Conservation (phyloP, 805 yeast genomes). For the Saccharomycopsis schoenii region DNA sequence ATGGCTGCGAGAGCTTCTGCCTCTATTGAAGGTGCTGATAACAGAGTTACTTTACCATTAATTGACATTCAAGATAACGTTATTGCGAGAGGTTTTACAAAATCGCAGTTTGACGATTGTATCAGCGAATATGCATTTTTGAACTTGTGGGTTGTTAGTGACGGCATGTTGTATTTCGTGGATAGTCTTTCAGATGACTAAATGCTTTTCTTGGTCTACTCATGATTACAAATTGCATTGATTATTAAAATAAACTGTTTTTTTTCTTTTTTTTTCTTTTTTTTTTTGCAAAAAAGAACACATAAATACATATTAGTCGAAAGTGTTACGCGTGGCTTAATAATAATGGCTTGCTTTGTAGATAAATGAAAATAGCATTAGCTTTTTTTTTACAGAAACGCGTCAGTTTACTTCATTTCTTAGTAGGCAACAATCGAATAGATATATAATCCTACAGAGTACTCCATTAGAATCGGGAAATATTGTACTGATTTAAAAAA, state of each 20-base stretch:
- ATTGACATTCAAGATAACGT: constrained; percentile 50
- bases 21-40: constrained; percentile 24
- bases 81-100: constrained; percentile 75
- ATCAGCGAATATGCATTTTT: constrained; percentile 61
- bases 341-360: too few relatives aligned
- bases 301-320: neutral
- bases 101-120: constrained; percentile 66
- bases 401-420: too few relatives aligned
- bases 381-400: too few relatives aligned
- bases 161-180: constrained; percentile 12
- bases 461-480: neutral
- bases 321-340: too few relatives aligned
- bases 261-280: neutral
- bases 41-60: constrained; percentile 32
- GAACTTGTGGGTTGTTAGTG: constrained; percentile 59
- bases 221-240: too few relatives aligned
- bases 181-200: constrained; percentile 1
- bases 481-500: neutral
- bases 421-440: too few relatives aligned
- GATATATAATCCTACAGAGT: neutral
- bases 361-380: too few relatives aligned
- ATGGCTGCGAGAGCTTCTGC: constrained; percentile 37
- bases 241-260: neutral
- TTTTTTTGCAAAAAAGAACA: too few relatives aligned
- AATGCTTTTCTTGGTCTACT: neutral